Conservation (phyloP, 2,329 filamentous ascomycete genomes). For the Penicillium sclerotigenum region DNA sequence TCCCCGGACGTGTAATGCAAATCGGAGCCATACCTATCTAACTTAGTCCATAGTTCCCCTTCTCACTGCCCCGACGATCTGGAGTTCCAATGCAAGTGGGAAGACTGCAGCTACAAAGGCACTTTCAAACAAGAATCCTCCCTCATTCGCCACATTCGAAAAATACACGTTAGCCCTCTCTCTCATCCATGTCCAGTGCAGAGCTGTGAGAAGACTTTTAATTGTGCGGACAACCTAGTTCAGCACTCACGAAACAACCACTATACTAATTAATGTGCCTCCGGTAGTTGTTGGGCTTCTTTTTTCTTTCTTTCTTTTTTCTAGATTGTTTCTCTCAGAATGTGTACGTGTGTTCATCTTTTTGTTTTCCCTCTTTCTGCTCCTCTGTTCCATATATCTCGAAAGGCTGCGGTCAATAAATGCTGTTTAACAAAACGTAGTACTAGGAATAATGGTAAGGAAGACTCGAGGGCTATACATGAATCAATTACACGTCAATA, state of each 20-base stretch:
- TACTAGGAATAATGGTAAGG: background rate
- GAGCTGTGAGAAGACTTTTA: constrained; percentile 1
- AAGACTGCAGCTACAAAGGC: constrained; percentile 12
- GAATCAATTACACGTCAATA: background rate
- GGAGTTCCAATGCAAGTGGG: background rate
- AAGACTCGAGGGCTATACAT: background rate
- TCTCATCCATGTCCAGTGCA: constrained; percentile 9
- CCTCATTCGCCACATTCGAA: constrained; percentile 16
- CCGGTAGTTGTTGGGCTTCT: background rate
- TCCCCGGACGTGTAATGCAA: background rate
- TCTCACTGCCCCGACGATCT: background rate
- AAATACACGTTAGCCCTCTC: constrained; percentile 13
- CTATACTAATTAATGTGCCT: background rate
- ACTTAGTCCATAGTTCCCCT: background rate
- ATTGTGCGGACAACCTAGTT: constrained; percentile 4
- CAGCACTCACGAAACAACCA: background rate
- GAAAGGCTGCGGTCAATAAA: background rate
- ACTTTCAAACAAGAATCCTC: constrained; percentile 11
- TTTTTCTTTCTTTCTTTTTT: background rate
- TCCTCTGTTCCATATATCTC: background rate
- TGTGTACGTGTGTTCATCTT: background rate
- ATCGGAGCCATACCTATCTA: background rate
- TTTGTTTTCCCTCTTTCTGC: background rate
- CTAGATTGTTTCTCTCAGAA: no score
- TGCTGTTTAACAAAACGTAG: background rate